Evolutionary conservation across 2,329 filamentous ascomycete genomes (phyloP).

Genomic region (Venturia aucupariae): DNA sequence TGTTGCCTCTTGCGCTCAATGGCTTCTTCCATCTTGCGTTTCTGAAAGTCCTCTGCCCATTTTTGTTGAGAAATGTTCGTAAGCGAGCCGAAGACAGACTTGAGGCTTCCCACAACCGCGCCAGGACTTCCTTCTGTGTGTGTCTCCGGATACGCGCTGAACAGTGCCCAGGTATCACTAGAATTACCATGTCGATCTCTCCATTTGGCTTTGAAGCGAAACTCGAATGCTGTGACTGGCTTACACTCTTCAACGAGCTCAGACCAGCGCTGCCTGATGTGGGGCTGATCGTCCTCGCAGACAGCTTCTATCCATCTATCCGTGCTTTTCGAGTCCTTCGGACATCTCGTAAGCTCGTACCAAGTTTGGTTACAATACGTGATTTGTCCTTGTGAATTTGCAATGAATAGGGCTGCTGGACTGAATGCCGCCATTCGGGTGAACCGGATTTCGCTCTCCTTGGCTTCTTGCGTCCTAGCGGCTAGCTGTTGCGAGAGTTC

Average conservation of each 20-base stretch:
- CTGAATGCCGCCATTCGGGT: conserved; percentile 78
- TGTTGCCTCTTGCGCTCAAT: conserved; percentile 73
- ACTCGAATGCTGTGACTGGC: conserved; percentile 57
- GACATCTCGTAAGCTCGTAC: conserved; percentile 58
- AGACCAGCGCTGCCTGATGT: conserved; percentile 53
- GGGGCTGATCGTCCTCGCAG: conserved; percentile 53
- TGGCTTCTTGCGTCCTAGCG: conserved; percentile 47
- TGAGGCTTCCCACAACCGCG: conserved; percentile 35
- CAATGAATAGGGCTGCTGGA: conserved; percentile 78
- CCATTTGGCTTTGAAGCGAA: conserved; percentile 63
- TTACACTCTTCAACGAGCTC: conserved; percentile 52
- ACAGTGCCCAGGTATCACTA: conserved; percentile 65
- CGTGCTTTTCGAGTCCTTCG: conserved; percentile 47
- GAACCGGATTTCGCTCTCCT: conserved; percentile 64
- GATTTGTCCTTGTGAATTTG: conserved; percentile 60
- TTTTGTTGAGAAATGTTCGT: conserved; percentile 84
- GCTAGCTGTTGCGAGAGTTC: conserved; percentile 68
- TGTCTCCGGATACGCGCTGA: conserved; percentile 63
- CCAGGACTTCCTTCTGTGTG: conserved; percentile 9
- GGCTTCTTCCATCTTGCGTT: conserved; percentile 67
- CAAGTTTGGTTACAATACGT: conserved; percentile 76
- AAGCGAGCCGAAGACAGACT: conserved; percentile 70
- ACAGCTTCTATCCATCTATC: conserved; percentile 66
- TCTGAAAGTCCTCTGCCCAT: conserved; percentile 73
- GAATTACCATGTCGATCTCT: conserved; percentile 49